These are phyloP conservation scores for Aspergillus incahuasiensis DNA, from an alignment of 495 filamentous ascomycete species.

Conservation along the genomic window DNA sequence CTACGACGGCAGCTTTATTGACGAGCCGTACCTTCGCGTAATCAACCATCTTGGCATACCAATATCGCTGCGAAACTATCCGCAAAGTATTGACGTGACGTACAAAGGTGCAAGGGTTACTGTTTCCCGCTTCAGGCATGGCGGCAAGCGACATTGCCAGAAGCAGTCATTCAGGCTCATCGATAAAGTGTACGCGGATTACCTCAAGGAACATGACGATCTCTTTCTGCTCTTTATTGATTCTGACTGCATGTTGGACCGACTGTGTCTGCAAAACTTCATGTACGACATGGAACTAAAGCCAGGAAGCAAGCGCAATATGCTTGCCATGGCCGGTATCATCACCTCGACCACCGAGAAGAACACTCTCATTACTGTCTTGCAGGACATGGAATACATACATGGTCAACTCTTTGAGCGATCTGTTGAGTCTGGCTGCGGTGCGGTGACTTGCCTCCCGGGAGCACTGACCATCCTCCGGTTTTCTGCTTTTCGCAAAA, in stretches of 20 bases:
- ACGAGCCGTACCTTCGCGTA: conserved; percentile 85
- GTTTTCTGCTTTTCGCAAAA: conserved; percentile 92
- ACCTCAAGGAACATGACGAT: conserved; percentile 83
- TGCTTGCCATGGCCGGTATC: conserved; percentile 97
- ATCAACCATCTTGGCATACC: conserved; percentile 86
- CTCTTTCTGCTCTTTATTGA: conserved; percentile 97
- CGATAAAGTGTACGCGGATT: conserved; percentile 87
- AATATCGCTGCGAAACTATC: conserved; percentile 69
- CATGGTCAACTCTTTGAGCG: conserved; percentile 97
- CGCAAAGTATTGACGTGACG: conserved; percentile 83
- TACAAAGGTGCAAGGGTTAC: conserved; percentile 83
- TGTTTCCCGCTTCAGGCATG: conserved; percentile 88
- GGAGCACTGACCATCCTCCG: conserved; percentile 92
- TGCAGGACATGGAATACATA: conserved; percentile 98
- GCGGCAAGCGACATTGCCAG: conserved; percentile 91
- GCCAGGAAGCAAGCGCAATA: conserved; percentile 85
- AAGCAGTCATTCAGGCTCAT: conserved; percentile 93
- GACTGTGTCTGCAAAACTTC: conserved; percentile 92
- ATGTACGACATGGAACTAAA: conserved; percentile 99
- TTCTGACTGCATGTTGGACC: conserved; percentile 94
- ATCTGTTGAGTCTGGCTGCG: conserved; percentile 92
- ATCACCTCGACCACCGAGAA: conserved; percentile 93
- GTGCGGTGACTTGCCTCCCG: conserved; percentile 90
- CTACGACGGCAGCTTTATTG: conserved; percentile 85
- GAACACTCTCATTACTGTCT: conserved; percentile 81